Evolutionary conservation across 129 eudicot species (phyloP).

Genomic region (Smallanthus sonchifolius): DNA sequence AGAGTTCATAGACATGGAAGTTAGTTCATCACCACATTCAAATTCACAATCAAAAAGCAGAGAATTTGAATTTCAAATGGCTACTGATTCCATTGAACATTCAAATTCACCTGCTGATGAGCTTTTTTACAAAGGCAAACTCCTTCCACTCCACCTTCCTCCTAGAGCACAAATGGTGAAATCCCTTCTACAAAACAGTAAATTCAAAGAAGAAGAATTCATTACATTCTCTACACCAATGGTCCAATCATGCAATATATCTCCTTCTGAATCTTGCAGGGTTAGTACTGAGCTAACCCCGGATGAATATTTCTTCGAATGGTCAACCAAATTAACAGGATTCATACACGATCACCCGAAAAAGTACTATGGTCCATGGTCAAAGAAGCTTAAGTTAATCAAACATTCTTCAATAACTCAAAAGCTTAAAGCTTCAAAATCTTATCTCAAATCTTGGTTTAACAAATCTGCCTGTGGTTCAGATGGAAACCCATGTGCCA

Average conservation of each 20-base stretch:
- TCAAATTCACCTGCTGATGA: slow-evolving; percentile 74
- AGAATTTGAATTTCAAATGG: slow-evolving; percentile 87
- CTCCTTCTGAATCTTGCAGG: slow-evolving; percentile 78
- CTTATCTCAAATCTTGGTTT: slow-evolving; percentile 61
- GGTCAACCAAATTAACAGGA: slow-evolving; percentile 71
- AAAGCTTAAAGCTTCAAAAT: slow-evolving; percentile 73
- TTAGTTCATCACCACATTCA: slow-evolving; percentile 38
- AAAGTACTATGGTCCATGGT: slow-evolving; percentile 47
- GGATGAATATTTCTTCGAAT: slow-evolving; percentile 66
- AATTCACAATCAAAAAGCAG: slow-evolving; percentile 49
- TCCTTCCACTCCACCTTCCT: slow-evolving; percentile 87
- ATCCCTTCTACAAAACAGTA: slow-evolving; percentile 39
- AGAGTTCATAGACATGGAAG: slow-evolving; percentile 76
- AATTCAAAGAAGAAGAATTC: slow-evolving; percentile 25
- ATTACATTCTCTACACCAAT: slow-evolving; percentile 54
- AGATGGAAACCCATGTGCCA: slow-evolving; percentile 40
- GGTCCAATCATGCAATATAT: slow-evolving; percentile 55
- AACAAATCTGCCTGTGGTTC: slow-evolving; percentile 53
- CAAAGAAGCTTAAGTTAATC: slow-evolving; percentile 64
- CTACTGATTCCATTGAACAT: slow-evolving; percentile 16
- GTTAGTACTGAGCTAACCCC: slow-evolving; percentile 70
- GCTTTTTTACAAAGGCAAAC: slow-evolving; percentile 85
- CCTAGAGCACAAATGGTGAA: slow-evolving; percentile 61
- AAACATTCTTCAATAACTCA: slow-evolving; percentile 49
- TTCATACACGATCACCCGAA: slow-evolving; percentile 41